Percentiles rank a stretch among this genome's conserved stretches.
Conservation (phyloP, 2,329 filamentous ascomycete species). For the Daldinia sp. region DNA sequence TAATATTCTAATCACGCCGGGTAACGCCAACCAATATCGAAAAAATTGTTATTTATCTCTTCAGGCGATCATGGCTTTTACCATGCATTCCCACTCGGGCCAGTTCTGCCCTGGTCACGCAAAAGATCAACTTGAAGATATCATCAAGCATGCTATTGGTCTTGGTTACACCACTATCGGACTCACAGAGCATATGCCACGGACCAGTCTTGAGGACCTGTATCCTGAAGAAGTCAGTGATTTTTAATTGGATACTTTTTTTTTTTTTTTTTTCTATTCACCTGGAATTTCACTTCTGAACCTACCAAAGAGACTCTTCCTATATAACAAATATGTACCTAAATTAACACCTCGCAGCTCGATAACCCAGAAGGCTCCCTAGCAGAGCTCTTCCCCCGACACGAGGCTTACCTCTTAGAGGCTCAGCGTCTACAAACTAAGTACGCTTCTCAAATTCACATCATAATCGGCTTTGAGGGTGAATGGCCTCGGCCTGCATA, state of each 20-base stretch:
- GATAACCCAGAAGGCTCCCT: slow-evolving; percentile 63
- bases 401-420: slow-evolving; percentile 80
- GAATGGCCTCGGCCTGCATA: slow-evolving; percentile 87
- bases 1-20: neutral
- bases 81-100: slow-evolving; percentile 97
- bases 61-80: slow-evolving; percentile 80
- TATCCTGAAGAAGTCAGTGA: slow-evolving; percentile 88
- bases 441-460: slow-evolving; percentile 77
- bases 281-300: no score
- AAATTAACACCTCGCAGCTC: slow-evolving; percentile 56
- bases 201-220: slow-evolving; percentile 77
- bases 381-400: slow-evolving; percentile 64
- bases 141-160: slow-evolving; percentile 82
- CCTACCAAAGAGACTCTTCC: no score
- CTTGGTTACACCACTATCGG: slow-evolving; percentile 86
- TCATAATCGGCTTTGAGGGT: slow-evolving; percentile 91
- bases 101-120: slow-evolving; percentile 96
- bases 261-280: no score
- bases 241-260: no score
- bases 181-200: slow-evolving; percentile 95
- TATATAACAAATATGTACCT: slow-evolving; percentile 14
- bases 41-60: neutral
- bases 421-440: slow-evolving; percentile 76
- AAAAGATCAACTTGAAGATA: slow-evolving; percentile 83
- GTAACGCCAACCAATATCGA: neutral